Percentiles rank a stretch among this genome's conserved stretches.
phyloP scores from a whole-genome alignment of 805 yeast genomes.

The Jamesozyma lodderae region DNA sequence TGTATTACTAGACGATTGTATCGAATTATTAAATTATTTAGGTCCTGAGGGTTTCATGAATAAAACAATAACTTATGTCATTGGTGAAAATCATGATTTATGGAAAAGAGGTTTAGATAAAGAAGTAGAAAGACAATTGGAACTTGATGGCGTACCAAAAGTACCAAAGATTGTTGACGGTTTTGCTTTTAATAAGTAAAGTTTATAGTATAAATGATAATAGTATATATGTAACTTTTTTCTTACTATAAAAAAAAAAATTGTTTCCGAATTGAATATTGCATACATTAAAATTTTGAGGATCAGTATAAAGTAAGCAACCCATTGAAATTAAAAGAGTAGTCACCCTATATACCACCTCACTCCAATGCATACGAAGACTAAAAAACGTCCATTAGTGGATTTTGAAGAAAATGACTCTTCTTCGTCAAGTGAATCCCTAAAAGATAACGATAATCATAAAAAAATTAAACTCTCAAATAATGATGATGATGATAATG shows the following conservation, averaged over 20 bases:
- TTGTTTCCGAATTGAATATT: no score
- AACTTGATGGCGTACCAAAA: slow-evolving; percentile 26
- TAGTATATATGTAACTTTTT: no score
- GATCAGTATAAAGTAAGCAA: no score
- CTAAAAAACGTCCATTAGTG: slow-evolving; percentile 1
- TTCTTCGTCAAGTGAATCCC: not conserved
- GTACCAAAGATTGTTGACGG: slow-evolving; percentile 10
- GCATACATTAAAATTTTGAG: no score
- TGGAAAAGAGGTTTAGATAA: slow-evolving; percentile 40
- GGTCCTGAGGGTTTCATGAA: slow-evolving; percentile 49
- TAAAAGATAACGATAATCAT: not conserved
- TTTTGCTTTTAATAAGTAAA: not conserved
- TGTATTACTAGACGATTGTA: slow-evolving; percentile 66
- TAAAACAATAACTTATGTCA: slow-evolving; percentile 51
- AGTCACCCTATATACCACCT: no score
- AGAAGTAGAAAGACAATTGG: slow-evolving; percentile 20
- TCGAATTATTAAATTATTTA: slow-evolving; percentile 53
- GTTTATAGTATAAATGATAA: no score
- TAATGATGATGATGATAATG: not conserved
- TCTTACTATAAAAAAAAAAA: no score
- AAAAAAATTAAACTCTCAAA: not conserved
- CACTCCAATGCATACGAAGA: not conserved
- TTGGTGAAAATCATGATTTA: slow-evolving; percentile 72
- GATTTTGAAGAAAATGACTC: not conserved
- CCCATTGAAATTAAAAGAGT: no score